Evolutionary conservation across 371 early-diverging fungal species (phyloP), one percentile per base, ranked within the genome.

Genomic region (Mucor sp.): DNA sequence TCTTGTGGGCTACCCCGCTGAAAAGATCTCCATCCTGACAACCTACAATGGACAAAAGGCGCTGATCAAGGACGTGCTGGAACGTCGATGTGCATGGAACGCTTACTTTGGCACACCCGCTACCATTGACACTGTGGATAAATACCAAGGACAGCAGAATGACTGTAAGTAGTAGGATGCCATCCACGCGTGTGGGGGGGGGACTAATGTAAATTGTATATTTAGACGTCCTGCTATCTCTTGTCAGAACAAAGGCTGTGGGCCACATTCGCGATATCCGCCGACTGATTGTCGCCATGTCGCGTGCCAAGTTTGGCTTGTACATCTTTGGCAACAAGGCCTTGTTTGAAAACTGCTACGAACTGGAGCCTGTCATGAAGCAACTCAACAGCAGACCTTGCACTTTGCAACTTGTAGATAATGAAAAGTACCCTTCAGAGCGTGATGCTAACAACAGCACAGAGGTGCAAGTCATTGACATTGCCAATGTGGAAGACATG

Each of bases 31-130:
- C 0, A 93, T 98, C 39, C 74, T 98, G 72, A 95, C 99, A 7
- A 95, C 98, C 0, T 98, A 98, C 68, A 95, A 96, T 67, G 99
- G 99, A 12, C 99, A 98, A 74, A 86, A 88, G 43, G 93, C 95
- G 27, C 84, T 98, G 67, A 92, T 98, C 67, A 82, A 85, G 41
- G 98, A 98, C 77, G 95, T 98, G 0, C 74, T 98, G 37, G 81
- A 88, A 30, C 80, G 86, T 62, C 86, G 97, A 19, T 98, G 98
- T 74, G 76, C 82, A 3, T 94, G 94, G 92, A 90, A 92, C 66
- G 82, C 91, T 8, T 89, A 89, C 65, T 91, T 91, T 80, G 94
- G 89, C 4, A 75, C 72, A 12, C 97, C 95, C 3, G 82, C 82
- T 6, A 72, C 82, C 1, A 85, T 98, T 1, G 80, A 94, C 0